phyloP scores from a whole-genome alignment of 768 basidiomycete genomes.

The Hygrophoropsis aurantiaca region DNA sequence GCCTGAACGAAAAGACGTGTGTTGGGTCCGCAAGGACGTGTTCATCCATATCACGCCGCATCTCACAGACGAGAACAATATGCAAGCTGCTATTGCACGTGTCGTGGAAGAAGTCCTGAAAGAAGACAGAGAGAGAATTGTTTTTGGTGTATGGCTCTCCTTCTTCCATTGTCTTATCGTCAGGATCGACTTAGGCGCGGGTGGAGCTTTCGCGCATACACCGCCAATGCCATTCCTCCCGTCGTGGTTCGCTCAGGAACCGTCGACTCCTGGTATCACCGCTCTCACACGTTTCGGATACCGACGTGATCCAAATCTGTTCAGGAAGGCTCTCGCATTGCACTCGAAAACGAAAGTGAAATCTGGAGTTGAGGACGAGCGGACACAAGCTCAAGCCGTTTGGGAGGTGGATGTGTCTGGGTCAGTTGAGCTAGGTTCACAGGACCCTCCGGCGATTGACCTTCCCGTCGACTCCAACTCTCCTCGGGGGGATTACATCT shows the following conservation, averaged over 20 bases:
- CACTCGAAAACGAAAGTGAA: too few species aligned
- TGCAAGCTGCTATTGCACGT: slow-evolving; percentile 1
- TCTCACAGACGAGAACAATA: not conserved
- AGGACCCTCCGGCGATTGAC: too few species aligned
- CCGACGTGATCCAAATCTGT: slow-evolving; percentile 2
- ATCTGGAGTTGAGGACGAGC: too few species aligned
- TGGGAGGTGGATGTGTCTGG: too few species aligned
- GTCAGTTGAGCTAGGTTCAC: too few species aligned
- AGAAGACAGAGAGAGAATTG: not conserved
- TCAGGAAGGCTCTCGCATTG: too few species aligned
- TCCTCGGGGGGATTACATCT: too few species aligned
- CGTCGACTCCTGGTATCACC: slow-evolving; percentile 2
- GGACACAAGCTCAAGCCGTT: too few species aligned
- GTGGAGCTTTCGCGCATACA: not conserved
- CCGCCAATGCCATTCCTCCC: not conserved
- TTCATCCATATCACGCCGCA: not conserved
- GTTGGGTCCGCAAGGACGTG: slow-evolving; percentile 2
- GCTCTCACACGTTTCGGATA: slow-evolving; percentile 2
- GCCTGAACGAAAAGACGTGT: not conserved
- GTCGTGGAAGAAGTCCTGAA: not conserved
- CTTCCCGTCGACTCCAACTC: too few species aligned
- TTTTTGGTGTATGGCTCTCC: not conserved
- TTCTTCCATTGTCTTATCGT: slow-evolving; percentile 1
- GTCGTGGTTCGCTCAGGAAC: not conserved
- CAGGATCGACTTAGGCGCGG: not conserved